Percentiles rank a stretch among this genome's conserved stretches.
phyloP scores from a whole-genome alignment of 2,329 filamentous ascomycete genomes.

The Capronia americana region DNA sequence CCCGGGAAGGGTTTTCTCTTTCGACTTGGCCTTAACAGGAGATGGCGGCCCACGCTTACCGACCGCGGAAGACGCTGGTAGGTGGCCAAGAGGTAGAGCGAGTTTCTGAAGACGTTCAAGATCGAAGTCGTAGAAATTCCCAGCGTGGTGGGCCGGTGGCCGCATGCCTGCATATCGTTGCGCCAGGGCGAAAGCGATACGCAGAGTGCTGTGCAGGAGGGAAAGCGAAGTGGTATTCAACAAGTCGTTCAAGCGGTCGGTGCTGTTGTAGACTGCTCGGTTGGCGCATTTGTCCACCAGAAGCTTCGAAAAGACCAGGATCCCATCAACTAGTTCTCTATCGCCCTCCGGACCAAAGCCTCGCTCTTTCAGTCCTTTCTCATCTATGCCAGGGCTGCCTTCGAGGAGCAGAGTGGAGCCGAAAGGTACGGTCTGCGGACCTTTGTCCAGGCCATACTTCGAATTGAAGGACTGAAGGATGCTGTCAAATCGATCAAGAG shows the following conservation, averaged over 20 bases:
- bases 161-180: constrained; percentile 80
- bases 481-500: constrained; percentile 90
- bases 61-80: constrained; percentile 60
- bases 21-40: constrained; percentile 69
- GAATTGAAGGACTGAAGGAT: constrained; percentile 82
- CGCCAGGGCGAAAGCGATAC: constrained; percentile 82
- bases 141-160: constrained; percentile 72
- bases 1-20: constrained; percentile 68
- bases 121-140: constrained; percentile 79
- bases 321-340: constrained; percentile 74
- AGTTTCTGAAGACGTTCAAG: constrained; percentile 83
- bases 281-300: constrained; percentile 96
- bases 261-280: constrained; percentile 93
- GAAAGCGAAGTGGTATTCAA: constrained; percentile 84
- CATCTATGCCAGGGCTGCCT: constrained; percentile 50
- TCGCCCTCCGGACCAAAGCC: constrained; percentile 79
- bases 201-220: constrained; percentile 77
- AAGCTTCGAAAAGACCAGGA: constrained; percentile 85
- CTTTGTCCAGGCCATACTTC: constrained; percentile 78
- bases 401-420: constrained; percentile 68
- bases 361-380: constrained; percentile 62
- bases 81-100: constrained; percentile 81
- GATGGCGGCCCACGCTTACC: constrained; percentile 59
- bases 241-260: constrained; percentile 83
- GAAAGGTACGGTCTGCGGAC: constrained; percentile 81